Evolutionary conservation across 78 protist genomes (phyloP).

Genomic region (Mantamonas sphyraenae): DNA sequence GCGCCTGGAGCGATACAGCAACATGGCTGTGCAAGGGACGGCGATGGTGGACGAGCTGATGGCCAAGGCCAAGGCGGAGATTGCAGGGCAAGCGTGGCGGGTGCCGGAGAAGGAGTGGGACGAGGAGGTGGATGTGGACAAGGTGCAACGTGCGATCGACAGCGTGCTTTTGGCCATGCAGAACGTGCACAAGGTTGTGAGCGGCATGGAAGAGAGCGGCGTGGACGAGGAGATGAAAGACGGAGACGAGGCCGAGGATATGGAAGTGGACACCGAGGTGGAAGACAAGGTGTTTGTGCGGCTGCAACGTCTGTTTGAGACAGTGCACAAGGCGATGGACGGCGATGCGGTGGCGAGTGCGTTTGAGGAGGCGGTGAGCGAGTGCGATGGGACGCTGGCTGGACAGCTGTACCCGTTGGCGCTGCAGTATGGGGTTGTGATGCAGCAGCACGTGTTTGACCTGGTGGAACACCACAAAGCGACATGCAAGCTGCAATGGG

Average conservation of each 20-base stretch:
- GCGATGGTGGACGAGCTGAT: background rate
- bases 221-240: background rate
- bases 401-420: background rate
- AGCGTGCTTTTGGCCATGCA: background rate
- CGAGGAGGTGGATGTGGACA: background rate
- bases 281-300: background rate
- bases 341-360: background rate
- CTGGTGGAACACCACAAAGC: background rate
- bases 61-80: background rate
- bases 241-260: background rate
- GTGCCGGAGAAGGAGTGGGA: background rate
- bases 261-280: background rate
- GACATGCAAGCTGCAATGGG: conserved; percentile 5
- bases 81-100: background rate
- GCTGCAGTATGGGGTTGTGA: background rate
- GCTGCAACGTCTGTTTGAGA: background rate
- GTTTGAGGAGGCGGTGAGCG: background rate
- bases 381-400: background rate
- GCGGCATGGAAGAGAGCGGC: too few relatives aligned
- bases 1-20: background rate
- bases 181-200: background rate
- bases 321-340: too few relatives aligned
- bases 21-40: too few relatives aligned
- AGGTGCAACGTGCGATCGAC: background rate
- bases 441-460: background rate